Conservation (phyloP, 768 basidiomycete species). For the Boletus huronensis region DNA sequence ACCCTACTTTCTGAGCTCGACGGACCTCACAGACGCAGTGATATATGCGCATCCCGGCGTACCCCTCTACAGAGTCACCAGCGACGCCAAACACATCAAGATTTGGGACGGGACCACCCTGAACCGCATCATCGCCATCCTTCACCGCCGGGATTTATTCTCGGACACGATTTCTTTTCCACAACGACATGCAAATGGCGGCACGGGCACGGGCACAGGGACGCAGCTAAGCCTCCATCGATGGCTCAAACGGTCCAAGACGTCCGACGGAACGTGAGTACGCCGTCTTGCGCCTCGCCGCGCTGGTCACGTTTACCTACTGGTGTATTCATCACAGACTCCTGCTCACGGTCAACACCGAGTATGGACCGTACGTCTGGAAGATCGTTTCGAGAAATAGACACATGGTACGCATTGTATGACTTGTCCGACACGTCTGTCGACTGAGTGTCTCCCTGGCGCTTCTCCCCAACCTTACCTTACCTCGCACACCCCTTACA, state of each 20-base stretch:
- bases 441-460: background rate
- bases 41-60: slow-evolving; percentile 16
- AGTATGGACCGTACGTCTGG: slow-evolving; percentile 26
- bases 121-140: slow-evolving; percentile 17
- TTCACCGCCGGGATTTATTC: slow-evolving; percentile 28
- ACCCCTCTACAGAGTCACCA: slow-evolving; percentile 27
- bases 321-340: slow-evolving; percentile 3
- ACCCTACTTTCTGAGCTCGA: slow-evolving; percentile 25
- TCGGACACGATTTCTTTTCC: slow-evolving; percentile 29
- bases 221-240: slow-evolving; percentile 19
- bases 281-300: background rate
- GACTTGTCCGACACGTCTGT: background rate
- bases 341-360: slow-evolving; percentile 21
- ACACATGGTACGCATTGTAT: slow-evolving; percentile 16
- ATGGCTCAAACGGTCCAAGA: slow-evolving; percentile 28
- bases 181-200: background rate
- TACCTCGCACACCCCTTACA: background rate
- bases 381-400: slow-evolving; percentile 22
- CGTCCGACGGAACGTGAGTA: slow-evolving; percentile 24
- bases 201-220: background rate
- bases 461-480: background rate
- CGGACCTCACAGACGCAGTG: slow-evolving; percentile 14
- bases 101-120: slow-evolving; percentile 13
- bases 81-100: slow-evolving; percentile 16
- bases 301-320: background rate